Conservation (phyloP, 192 early-diverging fungal genomes). For the Rhizophagus clarus region DNA sequence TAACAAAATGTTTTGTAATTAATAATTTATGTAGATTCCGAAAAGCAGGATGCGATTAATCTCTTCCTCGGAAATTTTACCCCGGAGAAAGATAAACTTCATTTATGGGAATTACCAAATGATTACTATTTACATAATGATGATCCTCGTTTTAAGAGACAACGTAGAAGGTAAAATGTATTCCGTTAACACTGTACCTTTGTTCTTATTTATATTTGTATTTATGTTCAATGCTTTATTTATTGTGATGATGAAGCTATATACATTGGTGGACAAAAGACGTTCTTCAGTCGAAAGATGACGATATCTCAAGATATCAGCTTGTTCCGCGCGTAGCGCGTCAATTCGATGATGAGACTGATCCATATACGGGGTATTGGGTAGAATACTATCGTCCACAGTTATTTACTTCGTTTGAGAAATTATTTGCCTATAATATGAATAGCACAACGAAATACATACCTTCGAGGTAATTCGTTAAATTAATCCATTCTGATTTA, state of each 20-base stretch:
- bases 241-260: slow-evolving; percentile 52
- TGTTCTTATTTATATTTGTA: too few species aligned
- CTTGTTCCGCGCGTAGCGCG: slow-evolving; percentile 34
- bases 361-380: slow-evolving; percentile 58
- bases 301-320: slow-evolving; percentile 31
- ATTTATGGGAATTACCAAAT: slow-evolving; percentile 76
- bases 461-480: slow-evolving; percentile 35
- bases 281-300: slow-evolving; percentile 39
- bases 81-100: slow-evolving; percentile 49
- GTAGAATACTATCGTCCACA: slow-evolving; percentile 86
- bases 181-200: too few species aligned
- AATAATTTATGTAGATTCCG: slow-evolving; percentile 67
- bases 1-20: slow-evolving; percentile 1
- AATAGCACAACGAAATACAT: slow-evolving; percentile 73
- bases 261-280: slow-evolving; percentile 64
- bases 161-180: slow-evolving; percentile 49
- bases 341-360: slow-evolving; percentile 28
- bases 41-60: slow-evolving; percentile 97
- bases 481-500: too few species aligned
- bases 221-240: too few species aligned
- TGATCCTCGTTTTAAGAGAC: slow-evolving; percentile 48
- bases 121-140: slow-evolving; percentile 82
- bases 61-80: slow-evolving; percentile 81
- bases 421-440: slow-evolving; percentile 84
- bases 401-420: slow-evolving; percentile 73